Base-by-base conservation (phyloP, 2,329 filamentous ascomycete species). In the Exutisphaerella laricina region DNA sequence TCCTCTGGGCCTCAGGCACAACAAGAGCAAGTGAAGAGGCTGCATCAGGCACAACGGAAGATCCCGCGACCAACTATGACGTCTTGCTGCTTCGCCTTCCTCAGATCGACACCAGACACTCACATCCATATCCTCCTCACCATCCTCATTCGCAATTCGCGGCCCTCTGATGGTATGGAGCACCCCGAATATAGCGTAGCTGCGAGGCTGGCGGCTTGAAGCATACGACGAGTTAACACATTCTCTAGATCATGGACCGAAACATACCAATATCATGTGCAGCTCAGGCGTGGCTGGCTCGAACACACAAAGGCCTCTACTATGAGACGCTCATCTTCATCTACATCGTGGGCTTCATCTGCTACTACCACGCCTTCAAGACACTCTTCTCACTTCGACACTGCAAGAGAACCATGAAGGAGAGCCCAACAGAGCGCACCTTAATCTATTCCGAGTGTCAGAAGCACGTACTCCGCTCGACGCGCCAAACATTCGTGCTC, bases 401-500 rank as follows among this genome's bases (percentile, higher is more conserved):
- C 23, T 35, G 31, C 37, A 37, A 26, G 1, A 30, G 34, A 5
- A 41, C 34, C 4, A 38, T 49, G 30, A 23, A 32, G 23, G 28
- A 34, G 9, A 22, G 46, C 17, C 42, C 46, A 22, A 42, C 32
- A 28, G 33, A 41, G 12, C 46, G 46, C 16, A 30, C 31, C 20
- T 34, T 30, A 7, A 36, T 39, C 25, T 43, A 43, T 35, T 30
- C 35, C 20, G 29, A 31, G 4, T 42, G 39, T 23, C 23, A 41
- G 14, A 44, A 41, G 34, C 30, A 35, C 40, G 30, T 45, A 23
- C 30, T 32, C 6, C 40, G n/a, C 7, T 33, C 29, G 7, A 46
- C 44, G n/a, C 47, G 39, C 14, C 21, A 34, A 23, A 38, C 50
- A 16, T 54, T 43, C 33, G 29, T 31, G 16, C 13, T 52, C 43